Conservation (phyloP, 2,329 filamentous ascomycete genomes). For the Coniosporium uncinatum region DNA sequence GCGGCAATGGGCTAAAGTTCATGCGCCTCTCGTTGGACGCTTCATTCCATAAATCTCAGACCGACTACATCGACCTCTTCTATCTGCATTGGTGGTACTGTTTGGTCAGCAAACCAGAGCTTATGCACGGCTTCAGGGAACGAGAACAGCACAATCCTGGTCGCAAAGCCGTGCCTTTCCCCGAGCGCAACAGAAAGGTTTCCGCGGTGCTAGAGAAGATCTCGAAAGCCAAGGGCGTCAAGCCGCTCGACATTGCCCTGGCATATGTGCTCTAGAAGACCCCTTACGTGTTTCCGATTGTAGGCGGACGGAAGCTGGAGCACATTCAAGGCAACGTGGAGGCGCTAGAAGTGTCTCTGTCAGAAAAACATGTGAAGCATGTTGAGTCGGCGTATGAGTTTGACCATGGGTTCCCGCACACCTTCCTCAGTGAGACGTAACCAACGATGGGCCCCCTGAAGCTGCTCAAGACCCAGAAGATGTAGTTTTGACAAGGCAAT, state of each 20-base stretch:
- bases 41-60: constrained; percentile 38
- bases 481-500: too few species aligned
- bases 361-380: constrained; percentile 52
- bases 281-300: constrained; percentile 64
- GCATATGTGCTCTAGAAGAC: constrained; percentile 70
- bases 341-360: constrained; percentile 53
- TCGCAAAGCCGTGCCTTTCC: constrained; percentile 20
- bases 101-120: constrained; percentile 55
- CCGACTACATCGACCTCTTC: constrained; percentile 34
- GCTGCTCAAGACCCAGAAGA: too few species aligned
- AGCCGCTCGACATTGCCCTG: constrained; percentile 39
- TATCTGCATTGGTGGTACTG: constrained; percentile 48
- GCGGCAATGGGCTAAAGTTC: constrained; percentile 36
- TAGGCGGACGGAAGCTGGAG: constrained; percentile 61
- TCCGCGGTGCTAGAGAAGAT: constrained; percentile 53
- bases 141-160: constrained; percentile 24
- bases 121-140: constrained; percentile 58
- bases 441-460: too few species aligned
- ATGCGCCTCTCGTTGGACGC: constrained; percentile 35
- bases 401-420: constrained; percentile 58
- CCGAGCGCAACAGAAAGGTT: constrained; percentile 38
- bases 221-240: constrained; percentile 48
- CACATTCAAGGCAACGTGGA: constrained; percentile 65
- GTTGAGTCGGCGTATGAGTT: constrained; percentile 55
- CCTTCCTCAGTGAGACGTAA: constrained; percentile 47